A percentile compares a stretch with the other conserved stretches of the same genome.
These are phyloP conservation scores for Carex kokanica DNA, from an alignment of 176 grass and related monocot genomes.

Conservation along the genomic window DNA sequence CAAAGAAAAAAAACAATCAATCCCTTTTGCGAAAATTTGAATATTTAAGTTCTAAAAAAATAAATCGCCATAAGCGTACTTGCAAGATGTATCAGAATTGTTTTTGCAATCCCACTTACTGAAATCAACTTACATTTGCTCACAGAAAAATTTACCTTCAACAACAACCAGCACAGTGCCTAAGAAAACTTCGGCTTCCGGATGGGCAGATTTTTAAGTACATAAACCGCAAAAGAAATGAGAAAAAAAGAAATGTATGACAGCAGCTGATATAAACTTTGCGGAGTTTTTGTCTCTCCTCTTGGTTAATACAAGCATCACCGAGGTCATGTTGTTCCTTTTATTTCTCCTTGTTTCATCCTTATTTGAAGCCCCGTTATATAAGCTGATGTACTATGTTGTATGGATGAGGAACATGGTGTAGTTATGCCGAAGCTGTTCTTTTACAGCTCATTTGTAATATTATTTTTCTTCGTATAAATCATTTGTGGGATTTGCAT, in stretches of 20 bases:
- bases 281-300: constrained; percentile 26
- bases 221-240: constrained; percentile 27
- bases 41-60: too few relatives aligned
- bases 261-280: not conserved
- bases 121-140: constrained; percentile 10
- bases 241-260: constrained; percentile 25
- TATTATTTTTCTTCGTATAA: not conserved
- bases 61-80: not conserved
- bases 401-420: constrained; percentile 26
- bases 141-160: constrained; percentile 71
- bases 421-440: constrained; percentile 16
- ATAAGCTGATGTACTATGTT: constrained; percentile 28
- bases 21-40: too few relatives aligned
- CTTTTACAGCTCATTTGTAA: constrained; percentile 9
- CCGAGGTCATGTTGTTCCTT: not conserved
- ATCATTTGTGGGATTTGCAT: not conserved
- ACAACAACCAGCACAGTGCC: constrained; percentile 31
- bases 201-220: constrained; percentile 95
- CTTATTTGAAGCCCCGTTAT: constrained; percentile 26
- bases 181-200: constrained; percentile 73
- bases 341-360: constrained; percentile 16
- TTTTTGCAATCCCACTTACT: not conserved
- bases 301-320: constrained; percentile 19
- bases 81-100: not conserved
- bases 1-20: too few relatives aligned